Conservation (phyloP, 805 yeast species). For the Candida gorgasii region DNA sequence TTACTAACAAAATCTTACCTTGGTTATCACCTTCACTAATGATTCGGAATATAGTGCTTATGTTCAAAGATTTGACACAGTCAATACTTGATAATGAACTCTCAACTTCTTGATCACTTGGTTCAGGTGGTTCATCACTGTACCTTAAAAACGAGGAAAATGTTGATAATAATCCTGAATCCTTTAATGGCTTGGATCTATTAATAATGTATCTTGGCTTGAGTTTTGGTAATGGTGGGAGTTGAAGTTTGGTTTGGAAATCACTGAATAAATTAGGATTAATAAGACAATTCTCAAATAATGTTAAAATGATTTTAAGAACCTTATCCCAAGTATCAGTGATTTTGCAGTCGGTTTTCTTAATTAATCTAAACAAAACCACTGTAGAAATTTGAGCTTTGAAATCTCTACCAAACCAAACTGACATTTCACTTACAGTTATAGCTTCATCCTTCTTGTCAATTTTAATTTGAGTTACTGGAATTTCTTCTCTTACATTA, state of each 20-base stretch:
- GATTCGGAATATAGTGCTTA: slow-evolving; percentile 55
- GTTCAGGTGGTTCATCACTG: slow-evolving; percentile 85
- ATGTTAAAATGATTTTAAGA: slow-evolving; percentile 56
- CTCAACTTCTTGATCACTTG: slow-evolving; percentile 90
- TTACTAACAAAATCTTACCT: slow-evolving; percentile 35
- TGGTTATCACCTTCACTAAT: slow-evolving; percentile 39
- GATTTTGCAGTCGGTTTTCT: slow-evolving; percentile 53
- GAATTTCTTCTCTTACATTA: slow-evolving; percentile 38
- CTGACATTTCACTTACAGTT: slow-evolving; percentile 78
- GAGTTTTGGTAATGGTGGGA: slow-evolving; percentile 59
- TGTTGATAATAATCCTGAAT: slow-evolving; percentile 80
- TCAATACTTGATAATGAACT: slow-evolving; percentile 80
- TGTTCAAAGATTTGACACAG: slow-evolving; percentile 71
- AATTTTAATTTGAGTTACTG: slow-evolving; percentile 46
- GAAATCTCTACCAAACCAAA: slow-evolving; percentile 84
- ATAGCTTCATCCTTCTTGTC: slow-evolving; percentile 59
- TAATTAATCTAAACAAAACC: slow-evolving; percentile 76
- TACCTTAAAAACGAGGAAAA: slow-evolving; percentile 87
- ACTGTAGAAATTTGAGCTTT: slow-evolving; percentile 90
- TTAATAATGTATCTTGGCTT: slow-evolving; percentile 67
- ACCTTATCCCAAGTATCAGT: slow-evolving; percentile 63
- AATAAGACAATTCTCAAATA: slow-evolving; percentile 73
- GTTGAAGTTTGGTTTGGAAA: slow-evolving; percentile 57
- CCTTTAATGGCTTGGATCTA: slow-evolving; percentile 65
- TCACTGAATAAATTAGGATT: slow-evolving; percentile 61